Conservation (phyloP, 2,329 filamentous ascomycete genomes). For the Trichoderma atroviride region DNA sequence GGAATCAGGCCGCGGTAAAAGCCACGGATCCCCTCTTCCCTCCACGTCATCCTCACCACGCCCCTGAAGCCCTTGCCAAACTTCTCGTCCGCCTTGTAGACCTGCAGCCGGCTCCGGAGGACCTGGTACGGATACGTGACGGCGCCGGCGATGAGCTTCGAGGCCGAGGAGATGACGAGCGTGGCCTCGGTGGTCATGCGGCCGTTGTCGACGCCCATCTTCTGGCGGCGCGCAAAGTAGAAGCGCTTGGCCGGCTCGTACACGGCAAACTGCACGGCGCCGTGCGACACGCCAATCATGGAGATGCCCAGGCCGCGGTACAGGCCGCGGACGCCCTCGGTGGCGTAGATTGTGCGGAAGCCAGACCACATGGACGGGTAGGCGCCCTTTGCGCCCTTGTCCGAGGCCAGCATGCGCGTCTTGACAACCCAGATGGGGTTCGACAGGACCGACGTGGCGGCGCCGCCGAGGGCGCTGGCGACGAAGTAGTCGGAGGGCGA, state of each 20-base stretch:
- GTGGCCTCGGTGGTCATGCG: conserved; percentile 72
- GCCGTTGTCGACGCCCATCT: conserved; percentile 29
- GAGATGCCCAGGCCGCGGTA: conserved; percentile 85
- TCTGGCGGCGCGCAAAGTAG: conserved; percentile 53
- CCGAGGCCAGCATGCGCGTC: conserved; percentile 91
- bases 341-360: conserved; percentile 63
- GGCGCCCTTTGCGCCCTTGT: conserved; percentile 71
- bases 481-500: conserved; percentile 75
- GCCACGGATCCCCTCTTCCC: conserved; percentile 74
- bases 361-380: conserved; percentile 80
- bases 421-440: conserved; percentile 99
- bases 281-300: conserved; percentile 84
- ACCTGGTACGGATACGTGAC: conserved; percentile 96
- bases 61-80: conserved; percentile 73
- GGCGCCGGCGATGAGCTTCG: conserved; percentile 87
- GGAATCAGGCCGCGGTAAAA: conserved; percentile 93
- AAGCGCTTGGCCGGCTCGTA: conserved; percentile 72
- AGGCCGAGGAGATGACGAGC: conserved; percentile 74
- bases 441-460: conserved; percentile 77
- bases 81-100: conserved; percentile 74
- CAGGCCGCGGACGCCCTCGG: conserved; percentile 78
- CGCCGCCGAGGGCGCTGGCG: conserved; percentile 70
- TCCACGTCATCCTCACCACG: conserved; percentile 74
- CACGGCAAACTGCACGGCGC: conserved; percentile 92
- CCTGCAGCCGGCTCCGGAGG: conserved; percentile 83